These are phyloP conservation scores for Xenoacremonium recifei DNA, from an alignment of 2,329 filamentous ascomycete species.

Conservation along the genomic window DNA sequence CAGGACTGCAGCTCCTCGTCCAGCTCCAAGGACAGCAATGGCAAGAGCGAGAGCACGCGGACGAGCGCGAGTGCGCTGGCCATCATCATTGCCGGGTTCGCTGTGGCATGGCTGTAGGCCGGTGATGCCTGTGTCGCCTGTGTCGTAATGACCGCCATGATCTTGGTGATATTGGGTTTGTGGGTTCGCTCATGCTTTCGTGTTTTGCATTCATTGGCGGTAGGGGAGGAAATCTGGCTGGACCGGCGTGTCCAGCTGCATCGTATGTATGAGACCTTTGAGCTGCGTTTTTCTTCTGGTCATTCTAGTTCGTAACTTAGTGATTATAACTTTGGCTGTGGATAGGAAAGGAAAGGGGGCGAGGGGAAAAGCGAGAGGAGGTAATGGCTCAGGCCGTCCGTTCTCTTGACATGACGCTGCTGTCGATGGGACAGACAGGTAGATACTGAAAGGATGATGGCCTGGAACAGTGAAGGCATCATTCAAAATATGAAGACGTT, in stretches of 20 bases:
- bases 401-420: constrained; percentile 13
- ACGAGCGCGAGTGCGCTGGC: constrained; percentile 35
- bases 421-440: no score
- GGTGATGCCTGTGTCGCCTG: constrained; percentile 1
- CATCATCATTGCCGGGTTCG: constrained; percentile 35
- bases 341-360: constrained; percentile 9
- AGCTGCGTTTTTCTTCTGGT: constrained; percentile 18
- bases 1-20: constrained; percentile 39
- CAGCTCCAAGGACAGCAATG: constrained; percentile 29
- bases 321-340: constrained; percentile 12
- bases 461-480: no score
- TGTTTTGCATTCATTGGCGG: constrained; percentile 19
- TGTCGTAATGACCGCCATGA: constrained; percentile 4
- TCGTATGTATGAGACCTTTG: constrained; percentile 20
- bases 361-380: constrained; percentile 7
- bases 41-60: constrained; percentile 31
- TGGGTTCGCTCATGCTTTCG: constrained; percentile 18
- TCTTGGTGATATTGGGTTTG: not conserved
- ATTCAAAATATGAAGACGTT: no score
- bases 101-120: constrained; percentile 33
- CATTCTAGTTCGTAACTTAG: constrained; percentile 20
- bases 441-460: no score
- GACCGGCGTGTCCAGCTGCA: constrained; percentile 16
- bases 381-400: constrained; percentile 23
- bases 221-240: constrained; percentile 9